These are phyloP conservation scores for Barnettozyma pratensis DNA, from an alignment of 805 yeast species.

Conservation along the genomic window DNA sequence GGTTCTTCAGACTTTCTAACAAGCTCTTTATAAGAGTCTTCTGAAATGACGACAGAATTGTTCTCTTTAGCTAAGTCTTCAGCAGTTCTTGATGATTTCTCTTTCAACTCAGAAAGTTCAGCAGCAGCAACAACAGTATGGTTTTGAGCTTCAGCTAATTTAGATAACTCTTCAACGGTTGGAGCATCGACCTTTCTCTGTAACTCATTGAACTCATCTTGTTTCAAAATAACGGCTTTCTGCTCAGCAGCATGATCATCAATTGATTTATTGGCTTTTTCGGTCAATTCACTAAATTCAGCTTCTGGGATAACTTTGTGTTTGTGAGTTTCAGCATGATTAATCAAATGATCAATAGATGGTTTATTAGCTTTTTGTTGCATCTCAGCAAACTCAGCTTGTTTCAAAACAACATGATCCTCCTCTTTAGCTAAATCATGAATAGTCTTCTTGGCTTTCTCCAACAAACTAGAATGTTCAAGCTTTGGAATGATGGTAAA, in stretches of 20 bases:
- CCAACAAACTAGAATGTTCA: slow-evolving; percentile 19
- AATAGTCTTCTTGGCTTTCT: slow-evolving; percentile 13
- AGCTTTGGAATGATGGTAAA: slow-evolving; percentile 22
- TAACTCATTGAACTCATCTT: slow-evolving; percentile 8
- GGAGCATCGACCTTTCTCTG: slow-evolving; percentile 16
- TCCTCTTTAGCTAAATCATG: slow-evolving; percentile 22
- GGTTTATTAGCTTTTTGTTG: slow-evolving; percentile 19
- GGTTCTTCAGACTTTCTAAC: slow-evolving; percentile 17
- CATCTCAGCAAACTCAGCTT: slow-evolving; percentile 10
- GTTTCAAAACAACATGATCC: slow-evolving; percentile 9
- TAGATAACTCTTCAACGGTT: slow-evolving; percentile 13
- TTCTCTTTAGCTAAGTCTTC: background rate
- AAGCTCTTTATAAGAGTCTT: background rate
- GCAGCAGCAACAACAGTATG: slow-evolving; percentile 11
- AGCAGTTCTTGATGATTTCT: slow-evolving; percentile 1
- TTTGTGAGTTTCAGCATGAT: slow-evolving; percentile 8
- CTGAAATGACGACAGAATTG: background rate
- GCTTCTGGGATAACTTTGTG: slow-evolving; percentile 17
- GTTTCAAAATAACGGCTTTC: slow-evolving; percentile 4
- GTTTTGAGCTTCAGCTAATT: slow-evolving; percentile 16
- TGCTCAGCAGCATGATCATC: slow-evolving; percentile 16
- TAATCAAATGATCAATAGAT: slow-evolving; percentile 19
- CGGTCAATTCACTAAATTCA: slow-evolving; percentile 12
- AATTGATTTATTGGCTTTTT: slow-evolving; percentile 13
- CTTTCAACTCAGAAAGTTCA: slow-evolving; percentile 5